These are phyloP conservation scores for Fusarium brachygibbosum DNA, from an alignment of 2,329 filamentous ascomycete genomes.

Conservation along the genomic window DNA sequence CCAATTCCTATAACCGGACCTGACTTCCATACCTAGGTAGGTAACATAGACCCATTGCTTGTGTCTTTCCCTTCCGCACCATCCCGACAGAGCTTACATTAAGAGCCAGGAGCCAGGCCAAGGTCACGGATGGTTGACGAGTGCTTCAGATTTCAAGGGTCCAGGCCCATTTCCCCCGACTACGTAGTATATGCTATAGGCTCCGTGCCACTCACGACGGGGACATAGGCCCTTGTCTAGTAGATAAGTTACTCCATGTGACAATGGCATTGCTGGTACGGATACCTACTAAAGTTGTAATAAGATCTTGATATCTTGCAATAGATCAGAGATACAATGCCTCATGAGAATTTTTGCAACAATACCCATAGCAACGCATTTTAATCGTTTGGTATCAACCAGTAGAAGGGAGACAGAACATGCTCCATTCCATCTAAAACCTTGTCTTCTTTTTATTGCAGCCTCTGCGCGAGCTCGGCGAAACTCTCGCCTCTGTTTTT, in stretches of 20 bases:
- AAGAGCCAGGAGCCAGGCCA: constrained; percentile 8
- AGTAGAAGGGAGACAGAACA: background rate
- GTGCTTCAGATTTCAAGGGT: constrained; percentile 39
- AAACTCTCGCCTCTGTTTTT: constrained; percentile 29
- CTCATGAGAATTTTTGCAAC: background rate
- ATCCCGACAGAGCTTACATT: constrained; percentile 1
- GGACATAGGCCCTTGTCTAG: background rate
- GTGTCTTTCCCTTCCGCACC: no score
- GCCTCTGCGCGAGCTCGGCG: constrained; percentile 32
- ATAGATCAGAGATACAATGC: background rate
- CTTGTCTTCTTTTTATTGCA: constrained; percentile 9
- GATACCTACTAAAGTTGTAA: no score
- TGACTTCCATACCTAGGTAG: background rate
- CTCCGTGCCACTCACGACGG: background rate
- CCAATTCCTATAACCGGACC: constrained; percentile 25
- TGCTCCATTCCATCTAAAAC: background rate
- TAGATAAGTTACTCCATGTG: background rate
- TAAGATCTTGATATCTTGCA: background rate
- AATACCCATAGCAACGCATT: background rate
- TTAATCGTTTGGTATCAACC: background rate
- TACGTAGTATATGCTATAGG: constrained; percentile 9
- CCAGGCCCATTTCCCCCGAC: constrained; percentile 25
- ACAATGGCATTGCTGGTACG: constrained; percentile 7
- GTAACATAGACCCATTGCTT: background rate
- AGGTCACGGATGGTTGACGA: constrained; percentile 23